These are phyloP conservation scores for Xylaria sp. DNA, from an alignment of 495 filamentous ascomycete species.

Conservation along the genomic window DNA sequence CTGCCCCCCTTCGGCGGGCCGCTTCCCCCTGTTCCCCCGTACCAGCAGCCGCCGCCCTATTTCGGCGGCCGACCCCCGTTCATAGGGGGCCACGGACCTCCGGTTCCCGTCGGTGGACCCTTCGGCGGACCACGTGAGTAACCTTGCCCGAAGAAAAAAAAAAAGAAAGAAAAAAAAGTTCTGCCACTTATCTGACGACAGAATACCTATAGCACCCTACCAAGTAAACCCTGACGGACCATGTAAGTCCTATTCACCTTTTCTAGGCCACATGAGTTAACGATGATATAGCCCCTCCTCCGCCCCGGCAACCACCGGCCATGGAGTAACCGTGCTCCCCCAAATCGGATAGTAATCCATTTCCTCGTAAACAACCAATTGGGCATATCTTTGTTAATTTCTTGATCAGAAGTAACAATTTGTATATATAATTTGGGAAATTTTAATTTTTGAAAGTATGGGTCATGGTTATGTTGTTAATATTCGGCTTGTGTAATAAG, in stretches of 20 bases:
- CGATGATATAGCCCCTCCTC: conserved; percentile 1
- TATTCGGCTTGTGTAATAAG: background rate
- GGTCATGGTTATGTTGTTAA: background rate
- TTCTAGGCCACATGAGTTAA: background rate
- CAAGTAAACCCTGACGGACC: background rate
- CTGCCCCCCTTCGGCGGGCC: background rate
- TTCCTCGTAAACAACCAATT: background rate
- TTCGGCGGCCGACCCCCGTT: background rate
- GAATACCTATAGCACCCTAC: background rate
- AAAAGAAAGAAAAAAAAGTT: no score
- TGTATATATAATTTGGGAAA: background rate
- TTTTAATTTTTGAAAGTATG: background rate
- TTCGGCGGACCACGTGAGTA: background rate
- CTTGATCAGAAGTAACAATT: background rate
- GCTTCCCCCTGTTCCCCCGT: background rate
- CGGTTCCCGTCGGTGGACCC: background rate
- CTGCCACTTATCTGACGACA: background rate
- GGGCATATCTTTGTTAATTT: background rate
- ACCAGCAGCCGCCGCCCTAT: background rate
- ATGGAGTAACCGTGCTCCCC: background rate
- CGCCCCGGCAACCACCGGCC: background rate
- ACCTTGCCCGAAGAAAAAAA: background rate
- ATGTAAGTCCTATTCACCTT: background rate
- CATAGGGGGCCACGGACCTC: background rate
- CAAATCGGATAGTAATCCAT: background rate